Evolutionary conservation across 257 asterid species (phyloP).

Genomic region (Jaltomata sinuosa): DNA sequence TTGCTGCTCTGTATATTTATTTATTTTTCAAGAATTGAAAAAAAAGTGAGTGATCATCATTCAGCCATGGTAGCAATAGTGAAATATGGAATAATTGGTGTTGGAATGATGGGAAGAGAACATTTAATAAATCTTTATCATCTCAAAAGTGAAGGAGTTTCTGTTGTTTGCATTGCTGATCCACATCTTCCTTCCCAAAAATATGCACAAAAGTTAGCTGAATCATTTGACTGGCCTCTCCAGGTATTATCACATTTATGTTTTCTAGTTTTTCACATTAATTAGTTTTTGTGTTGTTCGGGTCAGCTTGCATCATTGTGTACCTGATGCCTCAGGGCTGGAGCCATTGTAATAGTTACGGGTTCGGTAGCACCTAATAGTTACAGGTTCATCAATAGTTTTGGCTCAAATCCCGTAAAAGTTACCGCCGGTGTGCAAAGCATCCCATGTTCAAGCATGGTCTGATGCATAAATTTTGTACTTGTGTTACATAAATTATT

Average conservation of each 20-base stretch:
- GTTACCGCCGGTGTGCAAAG: too few species aligned
- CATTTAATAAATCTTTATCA: conserved; percentile 75
- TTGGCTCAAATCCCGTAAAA: too few species aligned
- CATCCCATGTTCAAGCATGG: too few species aligned
- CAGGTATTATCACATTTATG: conserved; percentile 26
- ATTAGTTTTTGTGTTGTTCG: neutral
- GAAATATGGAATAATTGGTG: conserved; percentile 86
- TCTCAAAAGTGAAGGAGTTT: conserved; percentile 49
- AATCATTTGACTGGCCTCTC: conserved; percentile 46
- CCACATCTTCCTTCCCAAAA: conserved; percentile 82
- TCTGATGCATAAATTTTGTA: too few species aligned
- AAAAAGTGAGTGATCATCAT: neutral
- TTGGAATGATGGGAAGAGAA: conserved; percentile 99
- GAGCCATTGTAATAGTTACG: too few species aligned
- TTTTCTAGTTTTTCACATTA: neutral
- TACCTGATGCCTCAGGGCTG: too few species aligned
- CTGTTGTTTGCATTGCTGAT: conserved; percentile 80
- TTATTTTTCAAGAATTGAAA: neutral
- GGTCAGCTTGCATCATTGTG: neutral
- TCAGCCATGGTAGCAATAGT: conserved; percentile 4
- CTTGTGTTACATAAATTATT: too few species aligned
- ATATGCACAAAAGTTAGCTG: conserved; percentile 42
- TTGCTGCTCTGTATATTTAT: neutral
- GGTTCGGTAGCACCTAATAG: too few species aligned
- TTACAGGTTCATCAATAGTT: too few species aligned